A percentile compares a stretch with the other conserved stretches of the same genome.
Conservation (phyloP, 1,284 basidiomycete genomes). For the Cerioporus squamosus region DNA sequence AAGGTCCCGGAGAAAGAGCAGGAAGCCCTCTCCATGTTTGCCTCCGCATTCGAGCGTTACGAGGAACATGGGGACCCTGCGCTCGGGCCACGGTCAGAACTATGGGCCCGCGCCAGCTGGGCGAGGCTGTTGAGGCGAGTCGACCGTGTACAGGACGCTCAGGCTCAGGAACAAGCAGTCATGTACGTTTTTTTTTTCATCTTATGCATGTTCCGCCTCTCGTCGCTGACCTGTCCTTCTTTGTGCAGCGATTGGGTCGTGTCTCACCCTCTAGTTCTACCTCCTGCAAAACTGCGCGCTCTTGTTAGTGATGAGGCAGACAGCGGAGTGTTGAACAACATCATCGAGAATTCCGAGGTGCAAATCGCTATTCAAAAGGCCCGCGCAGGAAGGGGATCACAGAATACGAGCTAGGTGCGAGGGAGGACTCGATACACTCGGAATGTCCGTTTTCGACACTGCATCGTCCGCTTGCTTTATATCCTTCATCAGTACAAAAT, state of each 20-base stretch:
- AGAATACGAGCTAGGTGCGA: no score
- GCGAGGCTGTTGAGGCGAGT: slow-evolving; percentile 17
- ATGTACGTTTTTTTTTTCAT: slow-evolving; percentile 9
- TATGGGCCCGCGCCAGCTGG: slow-evolving; percentile 25
- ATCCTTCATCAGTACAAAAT: no score
- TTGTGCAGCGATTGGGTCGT: slow-evolving; percentile 21
- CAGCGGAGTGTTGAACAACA: slow-evolving; percentile 15
- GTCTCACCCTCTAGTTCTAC: slow-evolving; percentile 17
- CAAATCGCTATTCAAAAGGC: slow-evolving; percentile 13
- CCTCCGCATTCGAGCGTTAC: slow-evolving; percentile 10
- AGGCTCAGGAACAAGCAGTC: slow-evolving; percentile 18
- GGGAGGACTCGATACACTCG: no score
- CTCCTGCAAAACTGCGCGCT: slow-evolving; percentile 13
- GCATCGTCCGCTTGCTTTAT: no score
- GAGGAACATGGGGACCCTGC: slow-evolving; percentile 10
- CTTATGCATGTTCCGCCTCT: no score
- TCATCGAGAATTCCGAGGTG: slow-evolving; percentile 16
- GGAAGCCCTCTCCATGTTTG: slow-evolving; percentile 17
- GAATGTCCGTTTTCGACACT: no score
- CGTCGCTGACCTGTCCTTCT: neutral
- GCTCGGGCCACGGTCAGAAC: slow-evolving; percentile 20
- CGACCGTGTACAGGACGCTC: slow-evolving; percentile 14
- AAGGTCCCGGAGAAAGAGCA: slow-evolving; percentile 12
- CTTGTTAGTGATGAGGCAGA: slow-evolving; percentile 16
- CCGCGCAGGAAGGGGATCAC: neutral